A percentile compares a stretch with the other conserved stretches of the same genome.
Conservation (phyloP, 2,329 filamentous ascomycete species). For the Triangularia verruculosa region DNA sequence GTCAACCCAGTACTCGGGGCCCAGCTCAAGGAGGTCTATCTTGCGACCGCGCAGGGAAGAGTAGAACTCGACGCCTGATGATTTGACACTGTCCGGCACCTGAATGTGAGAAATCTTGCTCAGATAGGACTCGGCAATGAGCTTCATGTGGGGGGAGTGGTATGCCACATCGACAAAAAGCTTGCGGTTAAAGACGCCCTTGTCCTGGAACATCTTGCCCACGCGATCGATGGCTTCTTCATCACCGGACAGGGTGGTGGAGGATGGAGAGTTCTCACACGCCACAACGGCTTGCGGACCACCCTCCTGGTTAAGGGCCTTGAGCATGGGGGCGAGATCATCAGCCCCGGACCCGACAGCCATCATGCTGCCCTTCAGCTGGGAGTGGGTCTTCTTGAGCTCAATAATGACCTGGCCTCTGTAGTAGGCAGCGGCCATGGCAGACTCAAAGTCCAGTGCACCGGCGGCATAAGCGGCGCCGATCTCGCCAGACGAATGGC, state of each 20-base stretch:
- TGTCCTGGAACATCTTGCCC: slow-evolving; percentile 44
- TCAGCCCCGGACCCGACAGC: slow-evolving; percentile 25
- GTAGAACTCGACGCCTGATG: slow-evolving; percentile 39
- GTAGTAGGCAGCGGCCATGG: slow-evolving; percentile 40
- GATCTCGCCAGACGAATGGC: slow-evolving; percentile 39
- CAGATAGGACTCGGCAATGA: slow-evolving; percentile 44
- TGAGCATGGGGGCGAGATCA: slow-evolving; percentile 26
- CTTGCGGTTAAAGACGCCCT: slow-evolving; percentile 45
- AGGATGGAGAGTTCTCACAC: slow-evolving; percentile 29
- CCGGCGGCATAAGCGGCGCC: slow-evolving; percentile 43
- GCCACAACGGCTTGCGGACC: slow-evolving; percentile 23
- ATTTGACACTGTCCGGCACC: slow-evolving; percentile 23
- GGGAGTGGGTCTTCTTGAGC: slow-evolving; percentile 38
- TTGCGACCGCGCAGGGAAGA: slow-evolving; percentile 42
- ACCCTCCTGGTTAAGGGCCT: slow-evolving; percentile 17
- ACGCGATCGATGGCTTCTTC: slow-evolving; percentile 36
- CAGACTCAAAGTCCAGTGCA: slow-evolving; percentile 30
- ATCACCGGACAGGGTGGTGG: slow-evolving; percentile 31
- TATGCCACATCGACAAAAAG: slow-evolving; percentile 51
- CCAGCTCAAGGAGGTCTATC: slow-evolving; percentile 37
- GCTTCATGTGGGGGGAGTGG: slow-evolving; percentile 51
- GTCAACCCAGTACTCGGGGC: slow-evolving; percentile 43
- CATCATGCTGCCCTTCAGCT: slow-evolving; percentile 30
- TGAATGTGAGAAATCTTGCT: slow-evolving; percentile 28
- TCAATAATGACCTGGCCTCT: slow-evolving; percentile 40